Conservation (phyloP, 305 asterid species). For the Fraxinus platypoda region DNA sequence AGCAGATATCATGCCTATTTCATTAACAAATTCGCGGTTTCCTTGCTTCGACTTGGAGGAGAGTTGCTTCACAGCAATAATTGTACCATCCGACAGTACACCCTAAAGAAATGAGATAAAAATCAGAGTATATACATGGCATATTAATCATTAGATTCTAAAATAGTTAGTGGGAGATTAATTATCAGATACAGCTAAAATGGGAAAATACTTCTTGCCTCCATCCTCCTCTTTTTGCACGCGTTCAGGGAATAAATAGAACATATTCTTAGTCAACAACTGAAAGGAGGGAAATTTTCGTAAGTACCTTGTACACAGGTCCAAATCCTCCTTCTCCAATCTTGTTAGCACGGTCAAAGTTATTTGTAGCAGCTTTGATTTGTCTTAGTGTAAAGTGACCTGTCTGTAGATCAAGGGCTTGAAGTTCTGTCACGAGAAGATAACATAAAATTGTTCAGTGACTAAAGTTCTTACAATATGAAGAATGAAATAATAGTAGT, state of each 20-base stretch:
- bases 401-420: conserved; percentile 75
- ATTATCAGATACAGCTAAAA: not conserved
- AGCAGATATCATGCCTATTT: conserved; percentile 94
- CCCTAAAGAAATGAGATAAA: conserved; percentile 44
- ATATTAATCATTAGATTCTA: not conserved
- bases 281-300: not conserved
- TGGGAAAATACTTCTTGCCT: not conserved
- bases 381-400: conserved; percentile 76
- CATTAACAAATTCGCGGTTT: conserved; percentile 78
- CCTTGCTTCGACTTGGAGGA: conserved; percentile 91
- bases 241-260: not conserved
- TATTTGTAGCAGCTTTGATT: conserved; percentile 74
- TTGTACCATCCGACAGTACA: conserved; percentile 57
- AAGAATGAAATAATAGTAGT: not conserved
- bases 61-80: conserved; percentile 89
- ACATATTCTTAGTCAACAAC: not conserved
- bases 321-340: conserved; percentile 99
- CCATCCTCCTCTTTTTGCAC: not conserved
- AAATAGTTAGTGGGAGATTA: not conserved
- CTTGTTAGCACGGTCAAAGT: conserved; percentile 74
- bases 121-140: not conserved
- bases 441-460: conserved; percentile 2
- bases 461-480: not conserved
- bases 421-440: conserved; percentile 59
- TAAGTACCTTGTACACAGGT: conserved; percentile 73